Conservation (phyloP, 257 asterid species). For the Solanum sejunctum region DNA sequence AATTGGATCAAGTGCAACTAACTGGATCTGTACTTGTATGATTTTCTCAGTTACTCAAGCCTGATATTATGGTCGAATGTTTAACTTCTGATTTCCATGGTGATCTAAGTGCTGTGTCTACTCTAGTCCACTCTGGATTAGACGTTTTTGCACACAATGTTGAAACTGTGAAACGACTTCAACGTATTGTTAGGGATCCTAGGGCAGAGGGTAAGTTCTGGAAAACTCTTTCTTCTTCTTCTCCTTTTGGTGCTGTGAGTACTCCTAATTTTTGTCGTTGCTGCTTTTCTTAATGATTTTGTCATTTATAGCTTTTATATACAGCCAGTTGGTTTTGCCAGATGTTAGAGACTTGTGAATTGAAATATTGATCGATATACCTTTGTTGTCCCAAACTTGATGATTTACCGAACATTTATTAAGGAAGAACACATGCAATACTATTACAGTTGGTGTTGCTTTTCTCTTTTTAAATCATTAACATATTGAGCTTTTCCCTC, state of each 20-base stretch:
- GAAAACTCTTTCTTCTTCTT: neutral
- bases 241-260: neutral
- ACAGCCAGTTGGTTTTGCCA: neutral
- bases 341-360: neutral
- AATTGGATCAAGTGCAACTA: neutral
- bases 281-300: neutral
- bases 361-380: neutral
- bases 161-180: conserved; percentile 82
- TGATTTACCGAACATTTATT: neutral
- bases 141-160: conserved; percentile 95
- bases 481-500: neutral
- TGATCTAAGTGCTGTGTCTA: conserved; percentile 66
- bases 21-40: neutral
- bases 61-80: conserved; percentile 90
- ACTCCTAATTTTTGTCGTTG: neutral
- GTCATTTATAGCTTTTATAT: neutral
- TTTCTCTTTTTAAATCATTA: neutral
- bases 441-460: neutral
- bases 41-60: conserved; percentile 58
- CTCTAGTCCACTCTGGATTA: conserved; percentile 74
- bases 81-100: conserved; percentile 96
- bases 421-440: neutral
- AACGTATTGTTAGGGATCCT: conserved; percentile 93
- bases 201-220: conserved; percentile 74
- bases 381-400: neutral